Base-by-base conservation (phyloP, 441 rosid species). In the Capsella rubella region DNA sequence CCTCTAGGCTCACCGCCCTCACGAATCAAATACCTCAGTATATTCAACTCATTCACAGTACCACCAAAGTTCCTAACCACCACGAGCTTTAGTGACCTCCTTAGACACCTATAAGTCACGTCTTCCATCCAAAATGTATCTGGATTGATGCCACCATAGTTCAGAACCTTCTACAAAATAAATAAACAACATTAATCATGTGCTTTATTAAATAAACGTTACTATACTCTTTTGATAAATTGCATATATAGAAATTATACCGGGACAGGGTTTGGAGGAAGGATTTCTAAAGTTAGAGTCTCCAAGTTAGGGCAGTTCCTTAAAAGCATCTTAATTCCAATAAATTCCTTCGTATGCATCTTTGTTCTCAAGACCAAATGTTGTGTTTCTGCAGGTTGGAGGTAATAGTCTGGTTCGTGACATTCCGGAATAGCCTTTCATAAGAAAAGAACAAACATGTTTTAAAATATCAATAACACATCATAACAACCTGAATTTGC, bases 241-340 rank as follows among this genome's bases (percentile, higher is more conserved):
- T 35, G 9, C 39, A 15, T 46, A 15, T 46, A 46, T 46, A 46
- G 5, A 47, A 6, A 47, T 47, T 14, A 32, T 56, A 56, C 61
- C 13, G 4, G 9, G 11, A 56, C 15, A 32, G 16, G 18, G 3
- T 4, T 1, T 32, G 21, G 25, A 32, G 42, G 3, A 1, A 55
- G 61, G 3, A 32, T 15, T 3, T 47, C 43, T 0, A 64, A 47
- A 3, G 43, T 46, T 6, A 64, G 16, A 5, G 46, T 74, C 45
- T 80, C 63, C 0, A 86, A 52, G 0, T 13, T 4, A 2, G 71
- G 86, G 28, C 80, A 85, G 5, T 90, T 82, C 1, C 64, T 37
- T 0, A 86, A 49, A 71, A 88, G 69, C 57, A 86, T 79, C n/a
- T 37, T 82, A 3, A 86, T 69, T 2, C 89, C 93, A 5, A 57